Conservation (phyloP, 257 asterid species). For the Salvia hispanica region DNA sequence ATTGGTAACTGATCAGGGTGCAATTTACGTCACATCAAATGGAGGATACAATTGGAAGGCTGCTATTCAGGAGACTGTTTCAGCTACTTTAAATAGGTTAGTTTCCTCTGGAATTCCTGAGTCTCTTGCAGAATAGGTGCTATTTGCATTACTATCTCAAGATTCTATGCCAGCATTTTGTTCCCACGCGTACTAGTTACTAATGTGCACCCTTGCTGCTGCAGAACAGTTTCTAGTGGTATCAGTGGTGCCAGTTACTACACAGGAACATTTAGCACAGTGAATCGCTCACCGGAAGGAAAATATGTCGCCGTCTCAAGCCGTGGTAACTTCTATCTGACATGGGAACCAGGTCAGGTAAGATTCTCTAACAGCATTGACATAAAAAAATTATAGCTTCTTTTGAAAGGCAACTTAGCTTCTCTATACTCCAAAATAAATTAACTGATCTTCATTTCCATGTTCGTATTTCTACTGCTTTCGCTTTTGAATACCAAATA, state of each 20-base stretch:
- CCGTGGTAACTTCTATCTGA: conserved; percentile 94
- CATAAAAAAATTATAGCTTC: neutral
- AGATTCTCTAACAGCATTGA: conserved; percentile 29
- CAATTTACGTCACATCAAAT: conserved; percentile 84
- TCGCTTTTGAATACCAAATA: conserved; percentile 11
- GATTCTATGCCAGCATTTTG: conserved; percentile 22
- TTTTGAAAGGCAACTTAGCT: no score
- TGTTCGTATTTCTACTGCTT: neutral
- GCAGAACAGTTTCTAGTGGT: conserved; percentile 99
- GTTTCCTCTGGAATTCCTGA: conserved; percentile 26
- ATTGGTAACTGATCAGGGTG: conserved; percentile 98
- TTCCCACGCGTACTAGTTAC: conserved; percentile 29
- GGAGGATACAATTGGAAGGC: conserved; percentile 99
- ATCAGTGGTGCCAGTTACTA: conserved; percentile 99
- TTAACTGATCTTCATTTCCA: neutral
- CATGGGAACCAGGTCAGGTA: conserved; percentile 99
- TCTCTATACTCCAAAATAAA: neutral
- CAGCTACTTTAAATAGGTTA: conserved; percentile 94
- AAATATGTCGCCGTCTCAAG: conserved; percentile 93
- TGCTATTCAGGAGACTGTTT: conserved; percentile 96
- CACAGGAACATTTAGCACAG: conserved; percentile 89
- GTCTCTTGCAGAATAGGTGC: conserved; percentile 11
- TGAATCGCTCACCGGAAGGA: conserved; percentile 95
- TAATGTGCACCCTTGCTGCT: conserved; percentile 41
- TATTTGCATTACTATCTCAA: conserved; percentile 1